Evolutionary conservation across 2,329 filamentous ascomycete species (phyloP), one percentile per base, ranked within the genome.

Genomic region (Daldinia eschscholtzii): DNA sequence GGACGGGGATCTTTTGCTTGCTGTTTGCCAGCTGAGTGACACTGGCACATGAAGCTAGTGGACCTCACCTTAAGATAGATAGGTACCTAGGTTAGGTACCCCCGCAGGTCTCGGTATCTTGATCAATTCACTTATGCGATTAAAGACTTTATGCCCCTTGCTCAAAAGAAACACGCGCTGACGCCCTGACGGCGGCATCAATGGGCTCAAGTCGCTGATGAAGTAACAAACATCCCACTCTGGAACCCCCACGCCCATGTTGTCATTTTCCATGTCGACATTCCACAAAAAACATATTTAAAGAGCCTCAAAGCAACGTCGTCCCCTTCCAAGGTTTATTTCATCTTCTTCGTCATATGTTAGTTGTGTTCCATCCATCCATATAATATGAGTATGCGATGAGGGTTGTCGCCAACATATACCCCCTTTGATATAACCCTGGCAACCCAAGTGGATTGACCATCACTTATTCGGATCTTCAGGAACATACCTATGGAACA

Each of bases 291-390:
- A 75, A 72, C 72, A 64, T 71, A 73, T 70, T 66, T 65, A 74
- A 76, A 76, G 76, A 77, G 76, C 74, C 76, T 76, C 76, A 76
- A 76, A 71, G 70, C 68, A 73, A 77, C 76, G 74, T 76, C 75
- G 70, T 74, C 65, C 70, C 72, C 58, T 74, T 57, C 70, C 70
- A 70, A 48, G 56, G 65, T 70, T 70, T 70, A 30, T 67, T 30
- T 35, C 33, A 33, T 23, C 20, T 59, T 65, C 57, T 67, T 60
- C 65, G 67, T 65, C 68, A 64, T 70, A 62, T 68, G 61, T 55
- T 39, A 10, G 23, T 18, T n/a, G 33, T 59, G 30, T 48, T 42
- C 26, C 18, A 59, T 59, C 28, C 13, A 28, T 41, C 35, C 13
- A 39, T 39, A 39, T 39, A 13, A 39, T 5, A 42, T 15, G 20